These are phyloP conservation scores for Coprinopsis cinerea DNA, from an alignment of 768 basidiomycete species.

Conservation along the genomic window DNA sequence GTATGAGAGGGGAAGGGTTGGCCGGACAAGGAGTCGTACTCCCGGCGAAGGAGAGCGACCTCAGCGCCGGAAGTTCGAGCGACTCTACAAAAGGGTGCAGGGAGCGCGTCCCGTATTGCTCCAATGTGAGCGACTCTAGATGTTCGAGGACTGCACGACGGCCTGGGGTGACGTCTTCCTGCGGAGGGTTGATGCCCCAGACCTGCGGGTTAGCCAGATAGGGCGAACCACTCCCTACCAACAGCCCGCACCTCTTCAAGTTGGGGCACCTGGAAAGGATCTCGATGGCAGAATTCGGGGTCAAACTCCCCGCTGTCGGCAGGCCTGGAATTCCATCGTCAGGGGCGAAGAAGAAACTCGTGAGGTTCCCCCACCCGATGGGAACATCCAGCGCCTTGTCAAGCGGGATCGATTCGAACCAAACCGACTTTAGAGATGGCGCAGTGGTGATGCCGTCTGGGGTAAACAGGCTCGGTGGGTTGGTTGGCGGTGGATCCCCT, in stretches of 20 bases:
- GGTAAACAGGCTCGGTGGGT: background rate
- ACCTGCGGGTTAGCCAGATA: too few species aligned
- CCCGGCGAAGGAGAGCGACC: background rate
- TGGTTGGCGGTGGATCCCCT: too few species aligned
- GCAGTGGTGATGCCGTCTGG: background rate
- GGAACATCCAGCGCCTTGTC: background rate
- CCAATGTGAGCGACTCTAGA: background rate
- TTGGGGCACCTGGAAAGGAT: background rate
- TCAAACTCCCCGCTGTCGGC: background rate
- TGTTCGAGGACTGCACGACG: background rate
- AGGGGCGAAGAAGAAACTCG: background rate
- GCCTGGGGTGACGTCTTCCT: background rate
- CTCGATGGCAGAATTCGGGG: background rate
- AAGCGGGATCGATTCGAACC: background rate
- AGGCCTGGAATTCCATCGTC: background rate
- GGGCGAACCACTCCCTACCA: too few species aligned
- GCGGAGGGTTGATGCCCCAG: background rate
- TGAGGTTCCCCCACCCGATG: background rate
- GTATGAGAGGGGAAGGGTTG: background rate
- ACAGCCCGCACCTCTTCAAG: background rate
- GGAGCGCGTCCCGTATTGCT: background rate
- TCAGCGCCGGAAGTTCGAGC: background rate
- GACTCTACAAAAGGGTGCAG: background rate
- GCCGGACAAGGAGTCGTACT: background rate
- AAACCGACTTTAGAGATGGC: background rate